Conservation (phyloP, 768 basidiomycete species). For the Hirschioporus abietinus region DNA sequence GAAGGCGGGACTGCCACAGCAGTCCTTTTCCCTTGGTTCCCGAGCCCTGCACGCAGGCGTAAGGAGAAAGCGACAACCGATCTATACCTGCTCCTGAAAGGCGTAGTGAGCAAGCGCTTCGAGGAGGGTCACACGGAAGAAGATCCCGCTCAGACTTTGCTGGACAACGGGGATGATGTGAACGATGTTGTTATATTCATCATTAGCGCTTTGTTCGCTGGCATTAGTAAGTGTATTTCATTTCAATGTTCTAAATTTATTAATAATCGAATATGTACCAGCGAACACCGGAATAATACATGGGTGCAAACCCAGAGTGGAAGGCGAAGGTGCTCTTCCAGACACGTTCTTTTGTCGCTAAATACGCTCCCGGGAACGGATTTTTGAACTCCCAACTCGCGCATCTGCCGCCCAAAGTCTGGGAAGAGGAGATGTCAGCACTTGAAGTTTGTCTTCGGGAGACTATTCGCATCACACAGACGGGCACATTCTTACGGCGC, state of each 20-base stretch:
- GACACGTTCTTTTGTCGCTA: neutral
- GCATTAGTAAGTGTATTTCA: neutral
- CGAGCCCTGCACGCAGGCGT: conserved; percentile 63
- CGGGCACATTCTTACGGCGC: neutral
- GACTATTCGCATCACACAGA: neutral
- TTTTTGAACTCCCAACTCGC: neutral
- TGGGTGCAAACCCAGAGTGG: neutral
- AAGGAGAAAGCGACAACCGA: conserved; percentile 71
- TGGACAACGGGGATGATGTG: conserved; percentile 52
- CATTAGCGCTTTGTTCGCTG: neutral
- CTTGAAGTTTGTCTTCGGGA: neutral
- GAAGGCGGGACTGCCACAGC: conserved; percentile 66
- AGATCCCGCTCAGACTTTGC: conserved; percentile 69
- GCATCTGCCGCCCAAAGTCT: neutral
- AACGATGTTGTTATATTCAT: neutral
- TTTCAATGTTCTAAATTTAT: neutral
- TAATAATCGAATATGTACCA: neutral
- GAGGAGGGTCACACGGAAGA: conserved; percentile 50
- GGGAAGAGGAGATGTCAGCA: conserved; percentile 1
- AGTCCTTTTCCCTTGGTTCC: conserved; percentile 73
- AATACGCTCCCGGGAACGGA: neutral
- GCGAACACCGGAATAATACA: neutral
- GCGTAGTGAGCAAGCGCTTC: conserved; percentile 51
- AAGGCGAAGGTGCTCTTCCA: neutral
- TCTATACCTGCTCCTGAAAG: conserved; percentile 64